Evolutionary conservation across 345 rosid species (phyloP), one percentile per base, ranked within the genome.

Genomic region (Gossypium arboreum): DNA sequence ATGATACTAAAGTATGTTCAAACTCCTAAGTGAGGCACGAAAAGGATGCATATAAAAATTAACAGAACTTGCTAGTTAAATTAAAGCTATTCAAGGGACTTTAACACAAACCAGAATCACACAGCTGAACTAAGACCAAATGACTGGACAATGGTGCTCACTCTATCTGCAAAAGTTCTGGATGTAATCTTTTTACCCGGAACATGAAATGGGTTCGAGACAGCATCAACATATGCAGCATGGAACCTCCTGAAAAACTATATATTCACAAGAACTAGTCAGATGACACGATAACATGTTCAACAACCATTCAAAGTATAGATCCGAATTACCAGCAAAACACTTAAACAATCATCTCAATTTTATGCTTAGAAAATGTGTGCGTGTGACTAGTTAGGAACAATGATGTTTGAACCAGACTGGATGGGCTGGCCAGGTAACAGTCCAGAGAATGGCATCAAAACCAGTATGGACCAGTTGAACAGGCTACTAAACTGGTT

Each of bases 131-230:
- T 90, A 80, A 88, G 77, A 48, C 92, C 95, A 76, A 93, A 91
- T 57, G 97, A 89, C 85, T 91, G 85, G 75, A 91, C 97, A 2
- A 95, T 88, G 78, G 83, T 84, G 87, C 88, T 91, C 55, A 95
- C 97, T 68, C 91, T 87, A 72, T 87, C 92, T 9, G 97, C 93
- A 72, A 91, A 93, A 60, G 87, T 89, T 84, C 77, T 90, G 70
- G 99, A 95, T 8, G 97, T 95, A 24, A 91, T 91, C 90, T 87
- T 95, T 83, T 93, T 95, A 25, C 97, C 97, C 1, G 94, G 97
- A n/a, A 95, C 91, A 27, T 95, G 97, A 72, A 91, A 95, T 1
- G 98, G 99, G 81, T 95, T 95, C 45, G 97, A 95, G 80, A 93
- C 92, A 22, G 97, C 98, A 77, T 93, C 98, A 58, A 89, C 94